These are phyloP conservation scores for Suhomyces guaymorum DNA, from an alignment of 1,139 yeast genomes.

Conservation along the genomic window DNA sequence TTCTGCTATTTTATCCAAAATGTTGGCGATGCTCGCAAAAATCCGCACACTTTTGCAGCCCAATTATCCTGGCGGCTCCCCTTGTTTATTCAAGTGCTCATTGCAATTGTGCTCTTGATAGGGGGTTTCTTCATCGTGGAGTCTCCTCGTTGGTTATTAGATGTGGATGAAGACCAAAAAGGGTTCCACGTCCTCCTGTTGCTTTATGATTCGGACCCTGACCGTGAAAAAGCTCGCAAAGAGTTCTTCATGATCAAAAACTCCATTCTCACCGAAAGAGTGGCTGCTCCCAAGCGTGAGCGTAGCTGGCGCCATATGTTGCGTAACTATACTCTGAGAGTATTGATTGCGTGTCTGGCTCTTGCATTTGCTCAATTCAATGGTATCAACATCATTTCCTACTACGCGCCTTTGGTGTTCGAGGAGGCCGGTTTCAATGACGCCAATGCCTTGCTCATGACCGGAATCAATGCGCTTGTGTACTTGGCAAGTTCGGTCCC, in stretches of 20 bases:
- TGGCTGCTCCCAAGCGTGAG: slow-evolving; percentile 40
- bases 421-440: slow-evolving; percentile 54
- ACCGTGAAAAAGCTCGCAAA: slow-evolving; percentile 58
- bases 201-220: slow-evolving; percentile 59
- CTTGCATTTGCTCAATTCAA: slow-evolving; percentile 57
- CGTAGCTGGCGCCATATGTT: slow-evolving; percentile 50
- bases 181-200: slow-evolving; percentile 78
- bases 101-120: slow-evolving; percentile 45
- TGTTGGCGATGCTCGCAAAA: slow-evolving; percentile 38
- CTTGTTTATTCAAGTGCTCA: slow-evolving; percentile 47
- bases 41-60: slow-evolving; percentile 44
- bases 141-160: slow-evolving; percentile 56
- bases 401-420: slow-evolving; percentile 58
- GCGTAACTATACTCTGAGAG: slow-evolving; percentile 37
- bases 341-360: slow-evolving; percentile 52
- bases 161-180: slow-evolving; percentile 50
- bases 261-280: slow-evolving; percentile 58
- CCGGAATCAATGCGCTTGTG: slow-evolving; percentile 53
- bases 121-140: slow-evolving; percentile 59
- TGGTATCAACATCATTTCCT: slow-evolving; percentile 56
- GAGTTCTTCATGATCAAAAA: slow-evolving; percentile 76
- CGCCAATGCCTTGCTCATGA: slow-evolving; percentile 51
- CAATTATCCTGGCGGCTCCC: slow-evolving; percentile 56
- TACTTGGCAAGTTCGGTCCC: slow-evolving; percentile 51
- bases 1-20: slow-evolving; percentile 50